Evolutionary conservation across 2,329 filamentous ascomycete genomes (phyloP), one percentile per base, ranked within the genome.

Genomic region (Fusarium longipes): DNA sequence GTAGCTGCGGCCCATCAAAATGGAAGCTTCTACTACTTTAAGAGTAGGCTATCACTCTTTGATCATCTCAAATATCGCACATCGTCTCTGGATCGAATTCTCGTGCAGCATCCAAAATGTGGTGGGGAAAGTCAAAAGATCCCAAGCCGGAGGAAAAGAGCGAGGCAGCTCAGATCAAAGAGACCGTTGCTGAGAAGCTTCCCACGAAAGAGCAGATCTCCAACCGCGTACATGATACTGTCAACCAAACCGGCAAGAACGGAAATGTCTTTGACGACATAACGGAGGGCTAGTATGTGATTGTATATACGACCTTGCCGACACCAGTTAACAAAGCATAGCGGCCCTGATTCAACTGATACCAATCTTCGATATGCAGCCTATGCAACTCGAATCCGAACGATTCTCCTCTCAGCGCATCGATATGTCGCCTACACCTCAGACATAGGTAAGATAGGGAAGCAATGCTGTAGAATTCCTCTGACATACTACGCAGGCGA

Each of bases 401-500:
- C 94, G 9, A 92, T 98, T 70, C 88, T 99, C 74, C 83, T 94
- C 71, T 93, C 92, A 17, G 94, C 94, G 6, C 96, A 98, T 75
- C 90, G 96, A 74, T 99, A 99, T 75, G 93, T 99, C 47, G 96
- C 96, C 57, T 99, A 99, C 78, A 98, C 96, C 0, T 94, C 91
- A 20, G 95, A 98, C 74, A 95, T 99, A 67, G 27, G 27, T 27
- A 27, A 27, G 27, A 27, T 27, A 6, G 27, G 27, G 27, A 27
- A 6, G 11, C 11, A 27, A 9, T 9, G 11, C 11, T 8, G 8
- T 27, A 10, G 27, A 8, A 27, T 27, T 10, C 8, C 6, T 27
- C 27, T 27, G 8, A 27, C 27, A 8, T 8, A 8, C 27, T 27
- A 27, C 11, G 11, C 8, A 27, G 96, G 96, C 77, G 96, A 99